phyloP scores from a whole-genome alignment of 257 asterid species.

The Anisodus acutangulus region DNA sequence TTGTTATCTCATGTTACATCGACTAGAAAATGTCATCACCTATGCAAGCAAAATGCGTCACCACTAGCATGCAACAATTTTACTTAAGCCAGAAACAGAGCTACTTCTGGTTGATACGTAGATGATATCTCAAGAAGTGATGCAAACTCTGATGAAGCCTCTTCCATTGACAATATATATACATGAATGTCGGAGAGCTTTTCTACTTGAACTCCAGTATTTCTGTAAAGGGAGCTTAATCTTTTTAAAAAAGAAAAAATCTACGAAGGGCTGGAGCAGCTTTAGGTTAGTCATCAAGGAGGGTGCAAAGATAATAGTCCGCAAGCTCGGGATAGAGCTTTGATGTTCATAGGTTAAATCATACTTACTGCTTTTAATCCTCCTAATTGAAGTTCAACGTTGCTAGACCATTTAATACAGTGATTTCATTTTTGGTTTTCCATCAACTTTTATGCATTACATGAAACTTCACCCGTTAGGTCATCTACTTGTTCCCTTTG shows the following conservation, averaged over 20 bases:
- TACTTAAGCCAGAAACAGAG: background rate
- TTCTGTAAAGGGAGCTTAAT: background rate
- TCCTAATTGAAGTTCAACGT: constrained; percentile 8
- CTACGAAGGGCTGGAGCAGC: background rate
- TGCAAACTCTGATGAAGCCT: background rate
- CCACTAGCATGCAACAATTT: background rate
- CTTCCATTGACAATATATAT: background rate
- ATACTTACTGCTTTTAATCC: background rate
- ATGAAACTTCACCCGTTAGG: background rate
- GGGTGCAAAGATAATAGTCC: background rate
- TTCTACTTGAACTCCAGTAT: background rate
- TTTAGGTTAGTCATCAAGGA: constrained; percentile 13
- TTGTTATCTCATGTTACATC: constrained; percentile 19
- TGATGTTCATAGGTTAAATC: constrained; percentile 3
- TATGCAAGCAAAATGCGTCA: background rate
- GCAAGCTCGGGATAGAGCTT: background rate
- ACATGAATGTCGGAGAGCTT: background rate
- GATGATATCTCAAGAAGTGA: background rate
- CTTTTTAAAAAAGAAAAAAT: background rate
- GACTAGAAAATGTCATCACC: background rate
- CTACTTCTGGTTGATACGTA: background rate
- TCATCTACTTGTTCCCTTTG: constrained; percentile 21
- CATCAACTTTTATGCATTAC: background rate
- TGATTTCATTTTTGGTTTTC: constrained; percentile 19
- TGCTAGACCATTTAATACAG: background rate